Conservation (phyloP, 345 rosid genomes). For the Pistacia integerrima region DNA sequence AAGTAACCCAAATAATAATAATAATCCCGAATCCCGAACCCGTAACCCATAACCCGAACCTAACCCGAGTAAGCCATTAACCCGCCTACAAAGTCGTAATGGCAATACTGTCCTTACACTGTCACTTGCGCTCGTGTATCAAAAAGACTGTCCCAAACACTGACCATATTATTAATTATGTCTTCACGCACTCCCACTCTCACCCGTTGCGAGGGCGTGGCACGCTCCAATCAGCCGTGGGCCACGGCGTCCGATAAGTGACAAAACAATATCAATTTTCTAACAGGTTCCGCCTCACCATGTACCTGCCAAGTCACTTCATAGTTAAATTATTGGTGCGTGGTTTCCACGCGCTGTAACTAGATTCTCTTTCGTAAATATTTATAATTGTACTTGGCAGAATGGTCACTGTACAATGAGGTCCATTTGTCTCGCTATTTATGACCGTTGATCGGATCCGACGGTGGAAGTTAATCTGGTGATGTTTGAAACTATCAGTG, state of each 20-base stretch:
- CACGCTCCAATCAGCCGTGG: not conserved
- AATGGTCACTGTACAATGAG: constrained; percentile 33
- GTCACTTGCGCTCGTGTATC: constrained; percentile 25
- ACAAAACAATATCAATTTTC: constrained; percentile 9
- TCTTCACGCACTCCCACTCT: not conserved
- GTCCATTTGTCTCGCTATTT: constrained; percentile 14
- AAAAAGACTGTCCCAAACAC: constrained; percentile 19
- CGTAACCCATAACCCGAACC: too few relatives aligned
- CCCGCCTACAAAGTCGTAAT: too few relatives aligned
- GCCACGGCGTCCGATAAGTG: not conserved
- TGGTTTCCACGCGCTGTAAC: constrained; percentile 20
- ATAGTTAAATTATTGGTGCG: constrained; percentile 2
- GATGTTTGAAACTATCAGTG: not conserved
- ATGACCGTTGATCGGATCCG: constrained; percentile 34
- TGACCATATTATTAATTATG: constrained; percentile 18
- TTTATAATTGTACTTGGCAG: constrained; percentile 24
- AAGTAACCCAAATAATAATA: too few relatives aligned
- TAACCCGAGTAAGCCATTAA: too few relatives aligned
- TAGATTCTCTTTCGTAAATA: constrained; percentile 2
- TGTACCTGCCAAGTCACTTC: not conserved
- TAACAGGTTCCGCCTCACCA: not conserved
- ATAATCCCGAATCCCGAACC: too few relatives aligned
- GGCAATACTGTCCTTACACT: constrained; percentile 7
- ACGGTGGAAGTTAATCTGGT: constrained; percentile 37
- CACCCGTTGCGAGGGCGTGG: not conserved